Base-by-base conservation (phyloP, 495 filamentous ascomycete species). In the Neurospora hispaniola region DNA sequence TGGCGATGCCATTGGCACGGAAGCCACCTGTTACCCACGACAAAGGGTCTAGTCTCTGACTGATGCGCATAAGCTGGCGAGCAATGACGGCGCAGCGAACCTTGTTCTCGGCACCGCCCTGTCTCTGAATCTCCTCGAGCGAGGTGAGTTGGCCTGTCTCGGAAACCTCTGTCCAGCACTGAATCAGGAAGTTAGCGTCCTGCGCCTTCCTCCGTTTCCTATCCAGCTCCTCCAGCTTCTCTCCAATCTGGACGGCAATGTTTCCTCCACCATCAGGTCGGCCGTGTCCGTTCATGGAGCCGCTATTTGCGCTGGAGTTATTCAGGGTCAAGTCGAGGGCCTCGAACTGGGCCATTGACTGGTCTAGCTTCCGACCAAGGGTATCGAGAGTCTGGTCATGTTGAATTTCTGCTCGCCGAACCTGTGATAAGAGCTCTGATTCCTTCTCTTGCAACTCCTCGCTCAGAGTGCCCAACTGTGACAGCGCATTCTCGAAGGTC, bases 141-240 rank as follows among this genome's bases (percentile, higher is more conserved):
- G 90, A 87, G 3, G 91, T 89, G 40, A 97, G 86, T 76, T 94
- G 89, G 5, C 94, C 94, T 5, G 89, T 89, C 76, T 97, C 93
- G 78, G 89, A 93, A 70, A 98, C 94, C 73, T 97, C 94, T 46
- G 91, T 88, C 94, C 96, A 98, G 82, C 96, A 98, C 78, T 96
- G 91, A 73, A 98, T 93, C 72, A 99, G 82, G 80, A 98, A 98
- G 78, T 92, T 94, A 42, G 95, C 93, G 83, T 99, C 96, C 78
- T 94, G 85, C 41, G 96, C 96, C 74, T 96, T 87, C 76, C 92
- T 90, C 73, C 94, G 86, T 82, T 98, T 96, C 75, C 92, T 90
- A 78, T 99, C 96, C 72, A 99, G 85, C 78, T 97, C 94, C 81
- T 99, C 96, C 48, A 99, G 82, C 79, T 90, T 89, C 80, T 94